phyloP scores from a whole-genome alignment of 768 basidiomycete genomes.

The Podaxis carcinomalis region DNA sequence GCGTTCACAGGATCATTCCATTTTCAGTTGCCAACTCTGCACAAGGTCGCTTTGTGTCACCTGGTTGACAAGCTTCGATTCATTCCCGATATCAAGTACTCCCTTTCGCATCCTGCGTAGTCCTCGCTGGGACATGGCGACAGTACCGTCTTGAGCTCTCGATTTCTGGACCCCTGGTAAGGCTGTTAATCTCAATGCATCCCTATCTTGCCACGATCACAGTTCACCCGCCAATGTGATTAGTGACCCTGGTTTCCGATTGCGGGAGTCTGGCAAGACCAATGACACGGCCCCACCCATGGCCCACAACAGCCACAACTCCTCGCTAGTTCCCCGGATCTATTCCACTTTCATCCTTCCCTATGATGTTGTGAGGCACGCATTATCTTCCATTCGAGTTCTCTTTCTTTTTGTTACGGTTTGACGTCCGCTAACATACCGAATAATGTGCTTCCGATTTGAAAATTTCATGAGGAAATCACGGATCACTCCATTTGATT shows the following conservation, averaged over 20 bases:
- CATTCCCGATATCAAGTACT: not conserved
- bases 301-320: not conserved
- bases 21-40: slow-evolving; percentile 13
- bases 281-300: not conserved
- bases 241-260: slow-evolving; percentile 8
- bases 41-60: slow-evolving; percentile 5
- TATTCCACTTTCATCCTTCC: not conserved
- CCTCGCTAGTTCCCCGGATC: slow-evolving; percentile 2
- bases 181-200: not conserved
- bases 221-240: not conserved
- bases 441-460: not conserved
- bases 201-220: not conserved
- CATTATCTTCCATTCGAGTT: not conserved
- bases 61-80: not conserved
- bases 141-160: not conserved
- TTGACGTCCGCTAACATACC: not conserved
- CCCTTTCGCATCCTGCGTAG: not conserved
- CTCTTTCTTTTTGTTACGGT: not conserved
- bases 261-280: slow-evolving; percentile 4
- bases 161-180: not conserved
- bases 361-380: not conserved
- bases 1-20: slow-evolving; percentile 19
- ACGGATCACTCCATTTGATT: slow-evolving; percentile 29
- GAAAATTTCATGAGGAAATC: slow-evolving; percentile 23
- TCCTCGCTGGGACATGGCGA: not conserved